A percentile compares a stretch with the other conserved stretches of the same genome.
Evolutionary conservation across 1,284 basidiomycete genomes (phyloP).

Genomic region (Tilletia walkeri): DNA sequence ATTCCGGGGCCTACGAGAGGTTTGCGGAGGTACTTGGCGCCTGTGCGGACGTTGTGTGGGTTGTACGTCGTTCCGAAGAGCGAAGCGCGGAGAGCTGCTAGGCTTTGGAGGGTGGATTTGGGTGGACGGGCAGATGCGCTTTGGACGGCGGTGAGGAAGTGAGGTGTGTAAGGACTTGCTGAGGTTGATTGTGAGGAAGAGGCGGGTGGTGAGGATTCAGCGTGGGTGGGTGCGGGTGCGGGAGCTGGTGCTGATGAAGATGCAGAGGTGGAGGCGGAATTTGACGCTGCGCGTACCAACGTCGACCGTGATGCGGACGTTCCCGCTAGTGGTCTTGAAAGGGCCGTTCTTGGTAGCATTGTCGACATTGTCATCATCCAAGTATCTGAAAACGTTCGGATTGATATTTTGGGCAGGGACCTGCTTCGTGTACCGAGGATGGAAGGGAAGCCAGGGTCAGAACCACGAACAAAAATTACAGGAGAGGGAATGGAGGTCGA

Average conservation of each 20-base stretch:
- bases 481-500: neutral
- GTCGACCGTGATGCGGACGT: no score
- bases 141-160: neutral
- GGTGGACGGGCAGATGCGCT: conserved; percentile 20
- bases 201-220: neutral
- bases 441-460: no score
- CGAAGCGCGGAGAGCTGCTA: conserved; percentile 39
- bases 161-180: neutral
- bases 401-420: no score
- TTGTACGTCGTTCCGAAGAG: conserved; percentile 44
- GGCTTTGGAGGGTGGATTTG: conserved; percentile 32
- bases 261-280: neutral
- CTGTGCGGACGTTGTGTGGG: conserved; percentile 40
- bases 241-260: neutral
- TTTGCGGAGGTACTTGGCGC: conserved; percentile 45
- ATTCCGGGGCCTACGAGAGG: conserved; percentile 46
- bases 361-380: no score
- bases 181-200: neutral
- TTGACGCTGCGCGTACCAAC: neutral
- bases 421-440: no score
- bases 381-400: no score
- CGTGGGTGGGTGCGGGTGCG: neutral
- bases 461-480: no score
- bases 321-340: neutral
- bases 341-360: neutral